Conservation (phyloP, 2,329 filamentous ascomycete genomes). For the Catunica adiposa region DNA sequence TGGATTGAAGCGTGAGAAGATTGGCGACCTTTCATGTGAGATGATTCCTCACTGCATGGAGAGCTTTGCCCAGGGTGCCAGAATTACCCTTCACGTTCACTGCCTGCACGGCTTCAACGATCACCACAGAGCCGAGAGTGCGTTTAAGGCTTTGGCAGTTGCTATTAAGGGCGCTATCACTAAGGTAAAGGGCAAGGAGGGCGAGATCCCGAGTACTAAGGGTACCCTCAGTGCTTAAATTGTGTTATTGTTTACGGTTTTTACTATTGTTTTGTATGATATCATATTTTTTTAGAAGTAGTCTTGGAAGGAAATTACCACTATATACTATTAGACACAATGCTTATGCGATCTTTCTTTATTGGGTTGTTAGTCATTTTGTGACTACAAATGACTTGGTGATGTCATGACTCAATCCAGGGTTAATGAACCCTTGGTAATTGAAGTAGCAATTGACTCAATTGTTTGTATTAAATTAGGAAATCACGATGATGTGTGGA, state of each 20-base stretch:
- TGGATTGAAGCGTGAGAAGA: slow-evolving; percentile 76
- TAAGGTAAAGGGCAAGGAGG: slow-evolving; percentile 62
- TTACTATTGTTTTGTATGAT: neutral
- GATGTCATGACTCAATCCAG: too few relatives aligned
- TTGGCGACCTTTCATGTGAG: slow-evolving; percentile 83
- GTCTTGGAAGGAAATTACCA: too few relatives aligned
- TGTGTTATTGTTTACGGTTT: neutral
- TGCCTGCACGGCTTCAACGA: slow-evolving; percentile 83
- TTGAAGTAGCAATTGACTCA: too few relatives aligned
- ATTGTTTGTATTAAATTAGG: too few relatives aligned
- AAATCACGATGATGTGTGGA: too few relatives aligned
- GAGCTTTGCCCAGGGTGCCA: slow-evolving; percentile 80
- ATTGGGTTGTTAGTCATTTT: too few relatives aligned
- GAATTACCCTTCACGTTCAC: slow-evolving; percentile 89
- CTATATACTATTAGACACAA: too few relatives aligned
- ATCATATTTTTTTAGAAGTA: neutral
- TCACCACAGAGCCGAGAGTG: slow-evolving; percentile 89
- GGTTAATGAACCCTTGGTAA: too few relatives aligned
- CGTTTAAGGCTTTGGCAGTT: slow-evolving; percentile 89
- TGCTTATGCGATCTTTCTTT: too few relatives aligned
- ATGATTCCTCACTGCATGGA: slow-evolving; percentile 95
- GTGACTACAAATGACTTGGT: too few relatives aligned
- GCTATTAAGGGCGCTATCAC: slow-evolving; percentile 64
- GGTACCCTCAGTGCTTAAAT: slow-evolving; percentile 55
- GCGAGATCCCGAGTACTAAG: slow-evolving; percentile 92